Percentiles rank a stretch among this genome's conserved stretches.
These are phyloP conservation scores for Pythium coloratum DNA, from an alignment of 352 stramenopile genomes.

Conservation along the genomic window DNA sequence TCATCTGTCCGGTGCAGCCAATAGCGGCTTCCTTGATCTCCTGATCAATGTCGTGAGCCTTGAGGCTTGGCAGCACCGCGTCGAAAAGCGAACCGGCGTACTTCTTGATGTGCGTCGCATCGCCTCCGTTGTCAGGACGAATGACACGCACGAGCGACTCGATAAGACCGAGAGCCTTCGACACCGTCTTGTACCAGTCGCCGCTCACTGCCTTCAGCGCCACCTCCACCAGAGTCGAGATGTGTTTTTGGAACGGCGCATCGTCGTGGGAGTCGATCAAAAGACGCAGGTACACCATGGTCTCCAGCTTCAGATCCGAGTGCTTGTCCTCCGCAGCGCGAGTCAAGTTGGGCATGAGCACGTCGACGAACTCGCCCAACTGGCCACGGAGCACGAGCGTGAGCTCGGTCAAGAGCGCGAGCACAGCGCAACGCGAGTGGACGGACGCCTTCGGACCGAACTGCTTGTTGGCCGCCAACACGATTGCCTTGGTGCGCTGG, in stretches of 20 bases:
- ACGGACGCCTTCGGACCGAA: slow-evolving; percentile 79
- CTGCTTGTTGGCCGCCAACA: slow-evolving; percentile 78
- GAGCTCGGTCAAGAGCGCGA: slow-evolving; percentile 83
- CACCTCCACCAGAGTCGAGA: slow-evolving; percentile 83
- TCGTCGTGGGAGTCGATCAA: slow-evolving; percentile 92
- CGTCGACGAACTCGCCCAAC: slow-evolving; percentile 65
- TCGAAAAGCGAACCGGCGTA: slow-evolving; percentile 89
- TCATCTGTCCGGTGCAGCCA: slow-evolving; percentile 88
- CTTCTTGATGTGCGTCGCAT: slow-evolving; percentile 39
- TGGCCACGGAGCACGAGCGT: slow-evolving; percentile 77
- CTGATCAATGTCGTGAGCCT: slow-evolving; percentile 97
- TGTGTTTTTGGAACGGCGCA: slow-evolving; percentile 72
- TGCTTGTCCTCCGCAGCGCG: slow-evolving; percentile 88
- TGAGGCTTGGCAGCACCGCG: slow-evolving; percentile 93
- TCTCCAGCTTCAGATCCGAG: slow-evolving; percentile 96
- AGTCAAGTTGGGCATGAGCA: slow-evolving; percentile 80
- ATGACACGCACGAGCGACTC: slow-evolving; percentile 89
- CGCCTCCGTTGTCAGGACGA: slow-evolving; percentile 31
- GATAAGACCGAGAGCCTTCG: slow-evolving; percentile 93
- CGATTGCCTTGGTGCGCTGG: slow-evolving; percentile 67
- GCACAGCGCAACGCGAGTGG: slow-evolving; percentile 75
- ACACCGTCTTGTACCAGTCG: slow-evolving; percentile 99
- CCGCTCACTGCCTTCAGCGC: slow-evolving; percentile 90
- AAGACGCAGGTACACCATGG: slow-evolving; percentile 91
- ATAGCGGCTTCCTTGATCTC: slow-evolving; percentile 99